Conservation (phyloP, 768 basidiomycete genomes). For the Strobilomyces confusus region DNA sequence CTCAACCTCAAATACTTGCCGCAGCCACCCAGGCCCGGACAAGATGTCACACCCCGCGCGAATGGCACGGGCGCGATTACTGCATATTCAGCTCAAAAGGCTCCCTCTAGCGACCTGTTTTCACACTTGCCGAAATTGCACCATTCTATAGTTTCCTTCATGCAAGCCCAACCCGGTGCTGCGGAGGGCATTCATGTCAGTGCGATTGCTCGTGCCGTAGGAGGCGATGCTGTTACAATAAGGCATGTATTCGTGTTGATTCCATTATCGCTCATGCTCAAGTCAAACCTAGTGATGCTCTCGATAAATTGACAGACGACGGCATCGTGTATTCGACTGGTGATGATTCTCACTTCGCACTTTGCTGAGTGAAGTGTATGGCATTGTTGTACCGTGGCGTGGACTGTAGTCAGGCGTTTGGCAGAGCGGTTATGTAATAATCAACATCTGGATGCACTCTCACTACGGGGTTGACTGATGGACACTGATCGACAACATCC, state of each 20-base stretch:
- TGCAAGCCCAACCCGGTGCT: conserved; percentile 42
- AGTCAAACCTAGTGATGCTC: conserved; percentile 48
- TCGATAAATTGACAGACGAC: conserved; percentile 76
- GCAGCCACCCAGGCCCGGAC: conserved; percentile 35
- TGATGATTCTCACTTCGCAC: conserved; percentile 74
- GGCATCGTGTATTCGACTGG: conserved; percentile 77
- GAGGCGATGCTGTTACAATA: conserved; percentile 53
- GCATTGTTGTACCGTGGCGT: neutral
- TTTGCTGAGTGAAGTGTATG: conserved; percentile 36
- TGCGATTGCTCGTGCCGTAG: conserved; percentile 64
- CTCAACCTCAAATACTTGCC: neutral
- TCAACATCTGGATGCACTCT: no score
- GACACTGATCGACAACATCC: conserved; percentile 1
- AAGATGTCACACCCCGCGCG: conserved; percentile 12
- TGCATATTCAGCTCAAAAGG: conserved; percentile 41
- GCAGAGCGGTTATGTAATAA: no score
- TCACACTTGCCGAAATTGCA: conserved; percentile 57
- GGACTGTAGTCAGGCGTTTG: neutral
- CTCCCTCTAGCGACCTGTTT: conserved; percentile 41
- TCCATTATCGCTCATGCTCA: neutral
- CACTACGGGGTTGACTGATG: neutral
- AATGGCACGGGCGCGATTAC: conserved; percentile 25
- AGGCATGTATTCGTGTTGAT: conserved; percentile 42
- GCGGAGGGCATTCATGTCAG: conserved; percentile 74
- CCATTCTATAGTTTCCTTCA: conserved; percentile 62